Evolutionary conservation across 1,139 yeast genomes (phyloP).

Genomic region (Diutina scorzettiae): DNA sequence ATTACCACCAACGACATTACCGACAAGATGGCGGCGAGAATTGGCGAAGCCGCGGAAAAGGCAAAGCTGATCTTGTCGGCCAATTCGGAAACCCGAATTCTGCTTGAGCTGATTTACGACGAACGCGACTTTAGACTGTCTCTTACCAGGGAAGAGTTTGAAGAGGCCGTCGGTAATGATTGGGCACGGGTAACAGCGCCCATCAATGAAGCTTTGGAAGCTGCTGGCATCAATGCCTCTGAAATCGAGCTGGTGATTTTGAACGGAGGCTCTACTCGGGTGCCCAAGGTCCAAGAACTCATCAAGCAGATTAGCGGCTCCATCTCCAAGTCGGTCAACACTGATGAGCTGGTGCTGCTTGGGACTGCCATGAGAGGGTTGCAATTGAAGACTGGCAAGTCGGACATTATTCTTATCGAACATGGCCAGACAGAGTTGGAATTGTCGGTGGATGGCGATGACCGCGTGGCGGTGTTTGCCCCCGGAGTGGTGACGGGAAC

Average conservation of each 20-base stretch:
- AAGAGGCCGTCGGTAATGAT: conserved; percentile 37
- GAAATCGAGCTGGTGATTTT: conserved; percentile 60
- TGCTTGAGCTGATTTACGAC: conserved; percentile 56
- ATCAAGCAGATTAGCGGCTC: conserved; percentile 37
- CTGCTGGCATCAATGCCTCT: conserved; percentile 16
- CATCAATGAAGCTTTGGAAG: conserved; percentile 37
- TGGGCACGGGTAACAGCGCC: conserved; percentile 41
- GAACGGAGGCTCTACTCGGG: conserved; percentile 87
- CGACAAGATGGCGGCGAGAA: conserved; percentile 50
- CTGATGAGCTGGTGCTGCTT: conserved; percentile 89
- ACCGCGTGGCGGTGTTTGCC: conserved; percentile 24
- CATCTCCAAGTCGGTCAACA: conserved; percentile 81
- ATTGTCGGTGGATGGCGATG: conserved; percentile 20
- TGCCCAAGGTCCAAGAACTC: conserved; percentile 69
- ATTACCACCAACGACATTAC: conserved; percentile 20
- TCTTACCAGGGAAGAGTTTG: conserved; percentile 71
- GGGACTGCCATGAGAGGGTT: conserved; percentile 85
- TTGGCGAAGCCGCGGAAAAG: conserved; percentile 77
- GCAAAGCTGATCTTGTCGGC: conserved; percentile 82
- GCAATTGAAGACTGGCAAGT: conserved; percentile 38
- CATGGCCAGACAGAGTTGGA: conserved; percentile 34
- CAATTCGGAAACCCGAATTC: conserved; percentile 61
- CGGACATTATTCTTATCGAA: conserved; percentile 51
- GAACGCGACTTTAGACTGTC: conserved; percentile 62
- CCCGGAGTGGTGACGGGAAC: conserved; percentile 26